Percentiles rank a stretch among this genome's conserved stretches.
These are phyloP conservation scores for Phytopythium vexans DNA, from an alignment of 352 stramenopile genomes.

Conservation along the genomic window DNA sequence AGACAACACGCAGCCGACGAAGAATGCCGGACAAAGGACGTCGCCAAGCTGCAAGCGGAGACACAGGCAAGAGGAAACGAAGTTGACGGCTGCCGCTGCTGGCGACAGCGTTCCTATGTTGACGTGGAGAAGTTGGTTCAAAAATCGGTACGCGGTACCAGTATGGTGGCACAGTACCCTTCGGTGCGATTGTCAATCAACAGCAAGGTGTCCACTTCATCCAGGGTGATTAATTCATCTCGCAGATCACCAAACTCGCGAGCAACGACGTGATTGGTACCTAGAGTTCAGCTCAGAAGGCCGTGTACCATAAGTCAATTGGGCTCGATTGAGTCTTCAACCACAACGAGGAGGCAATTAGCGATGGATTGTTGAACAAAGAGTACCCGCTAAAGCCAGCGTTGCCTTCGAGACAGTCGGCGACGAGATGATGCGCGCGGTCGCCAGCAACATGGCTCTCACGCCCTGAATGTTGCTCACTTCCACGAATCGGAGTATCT, in stretches of 20 bases:
- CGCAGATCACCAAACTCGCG: conserved; percentile 71
- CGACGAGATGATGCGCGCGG: conserved; percentile 27
- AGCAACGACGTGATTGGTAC: conserved; percentile 53
- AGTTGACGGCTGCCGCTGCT: no score
- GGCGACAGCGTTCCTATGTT: no score
- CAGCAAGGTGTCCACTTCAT: no score
- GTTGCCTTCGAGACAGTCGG: conserved; percentile 34
- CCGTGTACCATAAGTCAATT: conserved; percentile 52
- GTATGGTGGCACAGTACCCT: no score
- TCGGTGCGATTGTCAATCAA: no score
- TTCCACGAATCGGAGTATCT: conserved; percentile 24
- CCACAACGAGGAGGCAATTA: conserved; percentile 55
- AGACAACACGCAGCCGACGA: no score
- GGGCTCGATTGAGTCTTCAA: conserved; percentile 59
- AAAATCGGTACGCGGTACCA: no score
- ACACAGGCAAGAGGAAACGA: no score
- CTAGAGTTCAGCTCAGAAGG: conserved; percentile 71
- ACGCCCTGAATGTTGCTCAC: conserved; percentile 25
- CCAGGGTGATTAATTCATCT: no score
- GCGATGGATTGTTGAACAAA: conserved; percentile 28
- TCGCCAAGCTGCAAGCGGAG: no score
- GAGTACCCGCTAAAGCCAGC: conserved; percentile 35
- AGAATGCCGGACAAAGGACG: no score
- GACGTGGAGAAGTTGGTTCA: no score
- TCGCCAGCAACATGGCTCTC: conserved; percentile 21